phyloP scores from a whole-genome alignment of 441 rosid species.

The Breynia disticha region DNA sequence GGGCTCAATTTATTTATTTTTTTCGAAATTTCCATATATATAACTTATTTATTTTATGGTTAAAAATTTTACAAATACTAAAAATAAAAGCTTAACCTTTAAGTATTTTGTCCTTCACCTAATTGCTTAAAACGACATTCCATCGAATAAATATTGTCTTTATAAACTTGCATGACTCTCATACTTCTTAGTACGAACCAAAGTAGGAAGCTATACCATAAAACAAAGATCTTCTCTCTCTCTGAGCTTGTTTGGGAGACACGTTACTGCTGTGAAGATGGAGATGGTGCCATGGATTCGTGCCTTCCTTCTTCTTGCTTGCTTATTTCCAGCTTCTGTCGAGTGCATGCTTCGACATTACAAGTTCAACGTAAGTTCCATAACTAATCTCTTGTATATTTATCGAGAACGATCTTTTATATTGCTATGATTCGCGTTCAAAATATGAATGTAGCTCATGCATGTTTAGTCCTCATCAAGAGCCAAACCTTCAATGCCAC shows the following conservation, averaged over 20 bases:
- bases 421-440: no score
- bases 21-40: not conserved
- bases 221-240: slow-evolving; percentile 2
- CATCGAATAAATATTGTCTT: slow-evolving; percentile 24
- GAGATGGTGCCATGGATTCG: slow-evolving; percentile 30
- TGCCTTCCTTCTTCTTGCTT: slow-evolving; percentile 28
- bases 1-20: no score
- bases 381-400: not conserved
- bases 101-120: slow-evolving; percentile 29
- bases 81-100: slow-evolving; percentile 14
- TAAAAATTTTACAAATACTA: not conserved
- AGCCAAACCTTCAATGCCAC: no score
- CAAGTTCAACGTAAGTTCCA: slow-evolving; percentile 64
- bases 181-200: slow-evolving; percentile 15
- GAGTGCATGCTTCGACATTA: slow-evolving; percentile 63
- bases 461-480: no score
- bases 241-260: not conserved
- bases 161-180: slow-evolving; percentile 29
- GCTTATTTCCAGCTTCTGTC: slow-evolving; percentile 42
- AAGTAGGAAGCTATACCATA: not conserved
- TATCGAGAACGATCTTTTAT: no score
- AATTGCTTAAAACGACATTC: slow-evolving; percentile 50
- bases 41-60: no score
- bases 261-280: slow-evolving; percentile 16
- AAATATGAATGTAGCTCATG: not conserved